phyloP scores from a whole-genome alignment of 768 basidiomycete species.

The Tulasnella sp. region DNA sequence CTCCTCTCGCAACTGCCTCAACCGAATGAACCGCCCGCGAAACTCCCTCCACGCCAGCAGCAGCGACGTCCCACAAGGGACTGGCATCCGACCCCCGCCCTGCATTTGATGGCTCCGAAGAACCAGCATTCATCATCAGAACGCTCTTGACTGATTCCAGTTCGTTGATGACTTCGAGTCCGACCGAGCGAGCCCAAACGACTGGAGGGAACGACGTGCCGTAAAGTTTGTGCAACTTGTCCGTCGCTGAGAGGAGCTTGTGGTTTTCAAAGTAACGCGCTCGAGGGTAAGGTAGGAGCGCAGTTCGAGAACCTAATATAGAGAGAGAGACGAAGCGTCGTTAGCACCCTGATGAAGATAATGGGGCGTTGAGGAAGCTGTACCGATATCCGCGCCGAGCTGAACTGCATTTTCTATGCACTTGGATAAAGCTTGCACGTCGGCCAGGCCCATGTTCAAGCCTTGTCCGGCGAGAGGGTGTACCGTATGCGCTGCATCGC shows the following conservation, averaged over 20 bases:
- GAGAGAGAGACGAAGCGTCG: not conserved
- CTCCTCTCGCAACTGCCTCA: not conserved
- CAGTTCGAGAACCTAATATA: constrained; percentile 57
- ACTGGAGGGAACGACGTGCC: constrained; percentile 54
- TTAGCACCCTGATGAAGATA: not conserved
- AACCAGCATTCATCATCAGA: constrained; percentile 73
- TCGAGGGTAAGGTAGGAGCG: constrained; percentile 66
- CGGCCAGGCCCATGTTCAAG: constrained; percentile 85
- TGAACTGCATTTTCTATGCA: constrained; percentile 51
- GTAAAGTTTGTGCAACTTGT: constrained; percentile 88
- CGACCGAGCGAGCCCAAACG: constrained; percentile 81
- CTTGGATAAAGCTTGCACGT: constrained; percentile 63
- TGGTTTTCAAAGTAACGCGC: constrained; percentile 84
- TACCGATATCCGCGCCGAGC: constrained; percentile 78
- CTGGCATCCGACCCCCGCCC: not conserved
- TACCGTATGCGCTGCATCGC: constrained; percentile 91
- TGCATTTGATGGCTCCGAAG: not conserved
- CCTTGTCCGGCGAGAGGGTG: constrained; percentile 97
- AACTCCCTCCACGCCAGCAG: not conserved
- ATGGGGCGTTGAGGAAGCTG: constrained; percentile 23
- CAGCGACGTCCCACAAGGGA: constrained; percentile 5
- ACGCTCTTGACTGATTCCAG: constrained; percentile 72
- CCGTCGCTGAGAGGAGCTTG: constrained; percentile 69
- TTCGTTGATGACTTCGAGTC: constrained; percentile 88
- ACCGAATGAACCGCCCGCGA: not conserved